These are phyloP conservation scores for Bromus sterilis DNA, from an alignment of 176 grass and related monocot species.

Conservation along the genomic window DNA sequence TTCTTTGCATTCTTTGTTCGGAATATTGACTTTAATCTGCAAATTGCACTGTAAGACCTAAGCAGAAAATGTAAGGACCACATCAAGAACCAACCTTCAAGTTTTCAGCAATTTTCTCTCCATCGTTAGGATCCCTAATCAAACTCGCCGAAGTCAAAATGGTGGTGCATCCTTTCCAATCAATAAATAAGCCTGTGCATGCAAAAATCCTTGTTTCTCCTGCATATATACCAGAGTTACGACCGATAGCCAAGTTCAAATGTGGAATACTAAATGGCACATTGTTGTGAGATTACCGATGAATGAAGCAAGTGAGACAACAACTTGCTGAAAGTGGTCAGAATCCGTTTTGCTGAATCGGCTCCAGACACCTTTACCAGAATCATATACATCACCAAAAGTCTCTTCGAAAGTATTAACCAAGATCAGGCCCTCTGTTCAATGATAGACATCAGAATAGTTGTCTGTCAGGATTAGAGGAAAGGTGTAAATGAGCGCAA, in stretches of 20 bases:
- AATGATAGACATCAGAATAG: not conserved
- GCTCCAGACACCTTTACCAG: not conserved
- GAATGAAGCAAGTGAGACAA: conserved; percentile 5
- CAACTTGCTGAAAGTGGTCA: not conserved
- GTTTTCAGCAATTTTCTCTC: not conserved
- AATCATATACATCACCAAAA: not conserved
- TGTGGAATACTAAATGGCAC: not conserved
- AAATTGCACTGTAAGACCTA: not conserved
- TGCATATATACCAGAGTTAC: not conserved
- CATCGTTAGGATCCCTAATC: not conserved
- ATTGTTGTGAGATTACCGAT: not conserved
- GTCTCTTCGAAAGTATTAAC: not conserved
- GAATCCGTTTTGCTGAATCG: not conserved
- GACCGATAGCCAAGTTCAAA: not conserved
- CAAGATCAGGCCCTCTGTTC: not conserved
- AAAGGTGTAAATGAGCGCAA: not conserved
- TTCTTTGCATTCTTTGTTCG: not conserved
- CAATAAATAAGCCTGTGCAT: not conserved
- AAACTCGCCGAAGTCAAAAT: conserved; percentile 9
- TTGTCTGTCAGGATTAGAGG: not conserved
- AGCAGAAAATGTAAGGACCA: not conserved
- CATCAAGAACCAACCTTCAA: not conserved
- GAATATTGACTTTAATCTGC: conserved; percentile 3
- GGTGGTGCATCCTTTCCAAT: not conserved
- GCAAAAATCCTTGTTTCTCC: not conserved